Percentiles rank a stretch among this genome's conserved stretches.
Evolutionary conservation across 768 basidiomycete species (phyloP).

Genomic region (Lyophyllum shimeji): DNA sequence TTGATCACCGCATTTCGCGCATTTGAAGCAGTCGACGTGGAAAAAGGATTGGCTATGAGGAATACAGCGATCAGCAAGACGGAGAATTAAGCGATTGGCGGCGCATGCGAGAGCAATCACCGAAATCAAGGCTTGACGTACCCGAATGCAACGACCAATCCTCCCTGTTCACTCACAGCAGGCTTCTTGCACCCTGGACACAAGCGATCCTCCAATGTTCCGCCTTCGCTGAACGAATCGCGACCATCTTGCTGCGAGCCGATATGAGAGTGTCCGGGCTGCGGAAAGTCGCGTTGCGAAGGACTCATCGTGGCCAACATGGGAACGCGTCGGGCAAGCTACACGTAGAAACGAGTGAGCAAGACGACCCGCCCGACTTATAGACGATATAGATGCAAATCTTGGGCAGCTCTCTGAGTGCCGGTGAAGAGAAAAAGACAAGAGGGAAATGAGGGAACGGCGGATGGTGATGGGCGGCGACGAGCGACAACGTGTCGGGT

Average conservation of each 20-base stretch:
- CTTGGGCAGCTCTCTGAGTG: constrained; percentile 28
- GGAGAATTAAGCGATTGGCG: not conserved
- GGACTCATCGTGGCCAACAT: constrained; percentile 29
- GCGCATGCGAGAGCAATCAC: not conserved
- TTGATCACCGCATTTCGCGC: constrained; percentile 90
- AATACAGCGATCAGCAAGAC: not conserved
- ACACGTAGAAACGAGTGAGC: not conserved
- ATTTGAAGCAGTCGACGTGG: constrained; percentile 94
- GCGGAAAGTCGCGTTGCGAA: constrained; percentile 19
- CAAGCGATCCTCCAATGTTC: constrained; percentile 50
- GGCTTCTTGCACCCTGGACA: constrained; percentile 85
- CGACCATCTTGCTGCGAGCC: constrained; percentile 25
- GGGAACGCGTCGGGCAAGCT: not conserved
- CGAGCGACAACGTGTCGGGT: constrained; percentile 15
- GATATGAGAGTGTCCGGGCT: constrained; percentile 33
- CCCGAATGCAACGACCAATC: constrained; percentile 96
- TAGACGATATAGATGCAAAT: constrained; percentile 15
- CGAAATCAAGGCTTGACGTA: constrained; percentile 39
- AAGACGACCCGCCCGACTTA: constrained; percentile 12
- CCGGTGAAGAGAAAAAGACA: constrained; percentile 12
- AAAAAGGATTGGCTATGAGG: constrained; percentile 81
- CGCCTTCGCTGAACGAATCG: constrained; percentile 19
- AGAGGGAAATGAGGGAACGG: constrained; percentile 18
- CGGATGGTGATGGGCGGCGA: constrained; percentile 7
- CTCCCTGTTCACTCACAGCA: constrained; percentile 78